These are phyloP conservation scores for Dacryopinax primogenitus DNA, from an alignment of 768 basidiomycete species.

Conservation along the genomic window DNA sequence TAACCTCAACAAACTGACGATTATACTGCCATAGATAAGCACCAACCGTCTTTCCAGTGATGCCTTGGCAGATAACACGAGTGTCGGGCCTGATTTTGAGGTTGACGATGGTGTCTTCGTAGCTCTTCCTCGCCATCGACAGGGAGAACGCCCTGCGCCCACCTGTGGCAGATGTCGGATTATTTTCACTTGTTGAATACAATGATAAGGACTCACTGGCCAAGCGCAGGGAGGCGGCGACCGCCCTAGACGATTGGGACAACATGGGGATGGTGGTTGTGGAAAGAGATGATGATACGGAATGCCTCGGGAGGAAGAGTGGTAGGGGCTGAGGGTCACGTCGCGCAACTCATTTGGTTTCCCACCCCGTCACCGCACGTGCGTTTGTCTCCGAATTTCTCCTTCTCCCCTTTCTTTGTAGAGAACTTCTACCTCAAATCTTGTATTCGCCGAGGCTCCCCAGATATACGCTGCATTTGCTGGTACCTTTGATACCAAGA, in stretches of 20 bases:
- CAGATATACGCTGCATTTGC: neutral
- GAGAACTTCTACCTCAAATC: too few relatives aligned
- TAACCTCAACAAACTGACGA: neutral
- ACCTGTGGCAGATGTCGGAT: conserved; percentile 13
- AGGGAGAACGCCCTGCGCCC: conserved; percentile 59
- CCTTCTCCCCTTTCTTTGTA: neutral
- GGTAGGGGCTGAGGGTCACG: neutral
- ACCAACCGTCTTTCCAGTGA: conserved; percentile 89
- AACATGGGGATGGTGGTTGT: conserved; percentile 2
- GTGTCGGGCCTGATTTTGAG: conserved; percentile 89
- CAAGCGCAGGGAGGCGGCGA: conserved; percentile 11
- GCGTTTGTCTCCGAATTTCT: neutral
- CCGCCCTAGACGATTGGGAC: conserved; percentile 10
- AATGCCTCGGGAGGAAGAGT: conserved; percentile 2
- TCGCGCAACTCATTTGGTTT: neutral
- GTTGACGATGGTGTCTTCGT: conserved; percentile 83
- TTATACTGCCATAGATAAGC: neutral
- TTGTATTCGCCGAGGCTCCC: too few relatives aligned
- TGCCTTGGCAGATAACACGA: conserved; percentile 79
- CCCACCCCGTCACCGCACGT: conserved; percentile 2
- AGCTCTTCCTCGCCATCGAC: conserved; percentile 58
- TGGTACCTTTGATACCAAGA: neutral
- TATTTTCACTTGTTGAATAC: neutral
- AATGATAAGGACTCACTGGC: conserved; percentile 6
- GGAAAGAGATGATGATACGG: neutral